A percentile compares a stretch with the other conserved stretches of the same genome.
phyloP scores from a whole-genome alignment of 129 eudicot genomes.

The Cynara cardunculus region DNA sequence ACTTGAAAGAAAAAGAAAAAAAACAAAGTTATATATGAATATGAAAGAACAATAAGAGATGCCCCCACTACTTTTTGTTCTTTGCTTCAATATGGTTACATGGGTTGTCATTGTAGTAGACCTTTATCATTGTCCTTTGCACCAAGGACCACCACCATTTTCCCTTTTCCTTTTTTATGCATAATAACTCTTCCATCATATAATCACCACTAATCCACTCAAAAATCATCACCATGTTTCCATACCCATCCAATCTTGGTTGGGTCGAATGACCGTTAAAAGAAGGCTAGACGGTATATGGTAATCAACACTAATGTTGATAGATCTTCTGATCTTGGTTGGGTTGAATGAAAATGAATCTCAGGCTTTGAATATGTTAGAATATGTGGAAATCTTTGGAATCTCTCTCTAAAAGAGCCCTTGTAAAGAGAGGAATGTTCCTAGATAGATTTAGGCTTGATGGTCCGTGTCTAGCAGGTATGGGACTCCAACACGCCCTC shows the following conservation, averaged over 20 bases:
- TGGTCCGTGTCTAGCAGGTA: background rate
- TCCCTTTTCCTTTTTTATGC: slow-evolving; percentile 1
- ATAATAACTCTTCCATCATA: background rate
- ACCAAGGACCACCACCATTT: slow-evolving; percentile 29
- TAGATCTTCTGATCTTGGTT: background rate
- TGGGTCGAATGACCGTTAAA: background rate
- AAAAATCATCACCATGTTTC: background rate
- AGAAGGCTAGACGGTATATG: background rate
- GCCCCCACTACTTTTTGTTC: slow-evolving; percentile 38
- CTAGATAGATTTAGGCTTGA: no score
- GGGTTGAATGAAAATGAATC: background rate
- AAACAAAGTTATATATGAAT: slow-evolving; percentile 24
- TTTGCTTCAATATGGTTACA: slow-evolving; percentile 30
- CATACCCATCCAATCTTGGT: background rate
- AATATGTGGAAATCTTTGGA: background rate
- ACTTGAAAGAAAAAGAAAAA: background rate
- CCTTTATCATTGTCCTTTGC: slow-evolving; percentile 28
- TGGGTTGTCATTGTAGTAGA: slow-evolving; percentile 36
- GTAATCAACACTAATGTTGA: background rate
- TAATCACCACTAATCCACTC: background rate
- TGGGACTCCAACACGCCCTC: background rate
- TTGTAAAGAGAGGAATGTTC: no score
- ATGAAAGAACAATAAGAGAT: slow-evolving; percentile 29
- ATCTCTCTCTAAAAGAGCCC: background rate
- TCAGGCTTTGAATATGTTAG: background rate